Base-by-base conservation (phyloP, 345 rosid genomes). In the Brassica rapa region DNA sequence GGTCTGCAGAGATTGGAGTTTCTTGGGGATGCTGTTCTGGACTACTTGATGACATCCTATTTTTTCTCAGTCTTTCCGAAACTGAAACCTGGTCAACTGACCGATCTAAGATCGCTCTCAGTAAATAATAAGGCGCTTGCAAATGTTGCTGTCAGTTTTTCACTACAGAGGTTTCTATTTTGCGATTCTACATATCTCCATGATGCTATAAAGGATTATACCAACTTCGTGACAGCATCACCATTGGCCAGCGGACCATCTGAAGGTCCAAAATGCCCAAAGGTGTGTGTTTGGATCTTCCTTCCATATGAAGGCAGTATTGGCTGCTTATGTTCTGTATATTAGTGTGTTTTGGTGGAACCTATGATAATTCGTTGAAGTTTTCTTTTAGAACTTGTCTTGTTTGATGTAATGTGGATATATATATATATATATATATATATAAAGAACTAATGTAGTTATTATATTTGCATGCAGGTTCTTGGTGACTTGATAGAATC, bases 11-110 rank as follows among this genome's bases (percentile, higher is more conserved):
- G 98, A 85, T 80, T 94, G 84, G 98, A 94, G 89, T 94, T 94
- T 86, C 94, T 94, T 66, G 98, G 98, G 83, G 98, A 94, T 78
- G 97, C 98, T 75, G 89, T 90, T 77, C 83, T 92, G 89, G 98
- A 94, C 86, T 94, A 90, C 83, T 85, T 92, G 80, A 90, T 94
- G 75, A 89, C 94, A 11, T 94, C 97, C 60, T 92, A 87, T 85
- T 86, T 90, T 19, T 94, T 85, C 83, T 85, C 98, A 3, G 87
- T 67, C 59, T 94, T 88, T 82, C 97, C 98, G 35, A 84, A 88
- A 74, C 72, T 94, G 85, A 94, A 87, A 81, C 98, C 98, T 72
- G 98, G 97, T 73, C 94, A 87, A 80, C 82, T 94, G 85, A 94
- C 98, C 3, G 98, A 94, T 86, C 84, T 94, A 81, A 86, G 97